Percentiles rank a stretch among this genome's conserved stretches.
phyloP scores from a whole-genome alignment of 139 green algal species.

The Micractinium conductrix region DNA sequence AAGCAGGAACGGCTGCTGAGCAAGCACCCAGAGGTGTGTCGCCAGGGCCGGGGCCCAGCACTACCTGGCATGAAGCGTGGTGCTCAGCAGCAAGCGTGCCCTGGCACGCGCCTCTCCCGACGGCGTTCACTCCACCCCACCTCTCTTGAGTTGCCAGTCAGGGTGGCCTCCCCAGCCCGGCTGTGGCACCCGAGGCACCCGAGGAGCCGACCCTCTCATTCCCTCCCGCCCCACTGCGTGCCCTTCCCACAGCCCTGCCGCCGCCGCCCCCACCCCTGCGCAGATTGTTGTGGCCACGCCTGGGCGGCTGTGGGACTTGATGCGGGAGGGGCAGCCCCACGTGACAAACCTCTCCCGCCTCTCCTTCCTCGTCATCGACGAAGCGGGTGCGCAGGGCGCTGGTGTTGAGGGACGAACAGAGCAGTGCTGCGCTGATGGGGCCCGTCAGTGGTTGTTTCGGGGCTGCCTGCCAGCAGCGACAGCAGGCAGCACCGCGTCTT shows the following conservation, averaged over 20 bases:
- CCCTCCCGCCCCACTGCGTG: no score
- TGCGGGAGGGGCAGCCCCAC: slow-evolving; percentile 75
- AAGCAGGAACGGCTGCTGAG: slow-evolving; percentile 93
- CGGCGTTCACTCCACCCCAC: no score
- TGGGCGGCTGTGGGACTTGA: slow-evolving; percentile 96
- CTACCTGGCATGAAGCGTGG: background rate
- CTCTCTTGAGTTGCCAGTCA: no score
- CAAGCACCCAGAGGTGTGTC: slow-evolving; percentile 39
- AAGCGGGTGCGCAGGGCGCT: slow-evolving; percentile 62
- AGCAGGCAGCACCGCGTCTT: background rate
- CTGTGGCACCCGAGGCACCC: no score
- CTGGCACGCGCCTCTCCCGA: background rate
- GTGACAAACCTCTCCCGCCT: slow-evolving; percentile 72
- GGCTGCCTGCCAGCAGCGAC: no score
- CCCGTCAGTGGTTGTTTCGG: background rate
- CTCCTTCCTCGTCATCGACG: slow-evolving; percentile 87
- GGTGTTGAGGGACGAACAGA: background rate
- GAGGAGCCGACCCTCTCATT: no score
- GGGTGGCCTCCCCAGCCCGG: no score
- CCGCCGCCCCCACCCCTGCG: background rate
- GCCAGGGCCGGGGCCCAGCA: background rate
- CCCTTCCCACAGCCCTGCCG: background rate
- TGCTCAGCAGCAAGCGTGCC: background rate
- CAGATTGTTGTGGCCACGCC: slow-evolving; percentile 93
- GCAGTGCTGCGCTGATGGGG: background rate